Conservation (phyloP, 2,329 filamentous ascomycete species). For the Neonectria coccinea region DNA sequence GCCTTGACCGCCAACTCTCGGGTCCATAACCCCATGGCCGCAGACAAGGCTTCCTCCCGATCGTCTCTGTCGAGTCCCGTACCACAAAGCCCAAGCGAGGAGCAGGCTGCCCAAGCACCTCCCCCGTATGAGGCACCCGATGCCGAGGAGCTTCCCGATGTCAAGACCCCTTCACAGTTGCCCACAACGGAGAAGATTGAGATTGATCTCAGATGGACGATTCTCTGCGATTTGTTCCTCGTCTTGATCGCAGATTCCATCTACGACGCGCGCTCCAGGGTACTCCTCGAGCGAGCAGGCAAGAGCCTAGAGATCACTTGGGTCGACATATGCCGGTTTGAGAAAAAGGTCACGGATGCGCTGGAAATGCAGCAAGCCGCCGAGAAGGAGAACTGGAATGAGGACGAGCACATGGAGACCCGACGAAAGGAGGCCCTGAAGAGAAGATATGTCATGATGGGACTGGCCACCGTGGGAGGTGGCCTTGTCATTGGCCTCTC, state of each 20-base stretch:
- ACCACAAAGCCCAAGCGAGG: constrained; percentile 51
- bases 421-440: constrained; percentile 85
- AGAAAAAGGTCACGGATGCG: constrained; percentile 96
- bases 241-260: constrained; percentile 95
- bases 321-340: constrained; percentile 95
- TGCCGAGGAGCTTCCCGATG: constrained; percentile 79
- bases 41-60: constrained; percentile 44
- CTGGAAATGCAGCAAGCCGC: constrained; percentile 97
- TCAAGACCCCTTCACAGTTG: constrained; percentile 85
- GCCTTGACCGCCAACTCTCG: constrained; percentile 91
- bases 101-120: constrained; percentile 63
- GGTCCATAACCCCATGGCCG: constrained; percentile 91
- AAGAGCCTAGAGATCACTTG: constrained; percentile 83
- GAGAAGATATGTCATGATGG: constrained; percentile 92
- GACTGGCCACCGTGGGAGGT: constrained; percentile 93
- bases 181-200: constrained; percentile 87
- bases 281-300: constrained; percentile 85
- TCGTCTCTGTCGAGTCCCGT: constrained; percentile 36
- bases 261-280: constrained; percentile 90
- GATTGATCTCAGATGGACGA: constrained; percentile 96
- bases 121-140: constrained; percentile 73
- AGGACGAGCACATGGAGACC: constrained; percentile 91
- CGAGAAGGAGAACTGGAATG: constrained; percentile 97
- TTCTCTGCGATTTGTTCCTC: constrained; percentile 94
- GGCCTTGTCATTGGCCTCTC: constrained; percentile 95